Evolutionary conservation across 1,139 yeast species (phyloP), one percentile per base, ranked within the genome.

Genomic region (Sugiyamaella castrensis): DNA sequence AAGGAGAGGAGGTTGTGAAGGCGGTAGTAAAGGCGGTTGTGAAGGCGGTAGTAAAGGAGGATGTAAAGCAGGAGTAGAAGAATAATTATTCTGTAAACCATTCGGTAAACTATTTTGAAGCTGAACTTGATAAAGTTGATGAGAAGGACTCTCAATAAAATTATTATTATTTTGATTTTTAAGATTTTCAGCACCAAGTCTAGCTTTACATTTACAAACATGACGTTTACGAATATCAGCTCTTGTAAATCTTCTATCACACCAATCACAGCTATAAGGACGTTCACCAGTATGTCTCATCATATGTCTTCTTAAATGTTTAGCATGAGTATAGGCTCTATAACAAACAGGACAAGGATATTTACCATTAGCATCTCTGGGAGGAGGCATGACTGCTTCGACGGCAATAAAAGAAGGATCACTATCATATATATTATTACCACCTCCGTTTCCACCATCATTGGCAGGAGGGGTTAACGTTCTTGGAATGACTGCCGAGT

Each of bases 301-400:
- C 58, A 60, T 55, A 43, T 66, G 70, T 10, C 70, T 58, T 46
- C 61, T 57, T 34, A 66, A 59, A 43, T 66, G 70, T 51, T 66
- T 66, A 34, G 60, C 58, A 42, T 66, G 67, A 15, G 64, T 56
- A 45, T 66, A 66, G 9, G 63, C 40, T 33, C 60, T 55, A 31
- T 56, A 52, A 50, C 70, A 66, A 42, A 51, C 49, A 30, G 52
- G 48, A 55, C 70, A 66, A 26, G 50, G 55, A 50, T 53, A 64
- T 48, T 61, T 59, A 37, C 68, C 68, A n/a, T 57, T 57, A 2
- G 52, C 49, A 51, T 57, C 55, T 24, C 36, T 49, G 7, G 12
- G 40, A 10, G 37, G 39, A 8, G 50, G 47, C 33, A 47, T 32
- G 9, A 46, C 29, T n/a, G 45, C 43, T 9, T 48, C 50, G 13